These are phyloP conservation scores for Balamuthia mandrillaris DNA, from an alignment of 208 protist genomes.

Conservation along the genomic window DNA sequence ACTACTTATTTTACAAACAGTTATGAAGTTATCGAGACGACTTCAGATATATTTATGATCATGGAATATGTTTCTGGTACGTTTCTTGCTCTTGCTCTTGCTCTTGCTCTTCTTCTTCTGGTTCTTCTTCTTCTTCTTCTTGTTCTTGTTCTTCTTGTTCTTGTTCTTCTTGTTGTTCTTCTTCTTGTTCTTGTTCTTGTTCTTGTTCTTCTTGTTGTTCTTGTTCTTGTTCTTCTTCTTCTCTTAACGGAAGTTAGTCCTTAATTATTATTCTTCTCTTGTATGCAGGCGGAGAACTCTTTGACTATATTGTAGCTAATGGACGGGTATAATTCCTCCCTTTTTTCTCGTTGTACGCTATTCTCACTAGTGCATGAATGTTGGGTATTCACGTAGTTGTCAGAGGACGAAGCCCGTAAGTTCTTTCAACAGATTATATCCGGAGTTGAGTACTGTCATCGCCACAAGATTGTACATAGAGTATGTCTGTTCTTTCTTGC, in stretches of 20 bases:
- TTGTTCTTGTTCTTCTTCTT: too few species aligned
- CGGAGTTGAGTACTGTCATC: conserved; percentile 95
- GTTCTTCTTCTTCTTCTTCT: too few species aligned
- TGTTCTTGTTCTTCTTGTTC: too few species aligned
- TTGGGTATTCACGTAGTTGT: conserved; percentile 57
- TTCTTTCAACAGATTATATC: conserved; percentile 97
- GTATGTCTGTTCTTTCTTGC: background rate
- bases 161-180: too few species aligned
- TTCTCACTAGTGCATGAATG: conserved; percentile 63
- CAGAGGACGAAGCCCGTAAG: conserved; percentile 80
- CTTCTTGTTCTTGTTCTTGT: too few species aligned
- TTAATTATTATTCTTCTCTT: too few species aligned
- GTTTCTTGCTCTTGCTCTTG: too few species aligned
- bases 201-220: too few species aligned
- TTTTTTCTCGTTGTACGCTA: conserved; percentile 38
- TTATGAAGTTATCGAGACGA: conserved; percentile 86
- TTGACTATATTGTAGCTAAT: conserved; percentile 97
- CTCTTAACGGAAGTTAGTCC: too few species aligned
- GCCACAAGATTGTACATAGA: conserved; percentile 76
- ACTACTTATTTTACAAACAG: conserved; percentile 30
- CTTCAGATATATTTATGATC: conserved; percentile 97
- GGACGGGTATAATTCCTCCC: conserved; percentile 74
- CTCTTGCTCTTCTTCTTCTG: too few species aligned
- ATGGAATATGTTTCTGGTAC: conserved; percentile 97
- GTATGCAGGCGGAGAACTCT: conserved; percentile 94